A percentile compares a stretch with the other conserved stretches of the same genome.
Conservation (phyloP, 2,329 filamentous ascomycete species). For the Alternaria rosae region DNA sequence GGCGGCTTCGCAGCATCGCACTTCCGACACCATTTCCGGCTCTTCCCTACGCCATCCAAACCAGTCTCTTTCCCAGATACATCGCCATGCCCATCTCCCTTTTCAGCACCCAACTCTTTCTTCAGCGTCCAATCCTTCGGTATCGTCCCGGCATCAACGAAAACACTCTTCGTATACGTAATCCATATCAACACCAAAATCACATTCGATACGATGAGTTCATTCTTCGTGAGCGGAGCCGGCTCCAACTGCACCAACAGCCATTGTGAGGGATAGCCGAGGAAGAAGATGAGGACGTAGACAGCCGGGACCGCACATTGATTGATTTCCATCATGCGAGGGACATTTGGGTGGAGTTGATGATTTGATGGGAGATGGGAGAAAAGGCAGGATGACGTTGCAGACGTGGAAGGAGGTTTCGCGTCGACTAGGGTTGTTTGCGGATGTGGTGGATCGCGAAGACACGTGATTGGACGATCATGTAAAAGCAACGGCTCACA, state of each 20-base stretch:
- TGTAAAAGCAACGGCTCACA: neutral
- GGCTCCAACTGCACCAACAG: conserved; percentile 68
- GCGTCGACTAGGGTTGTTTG: neutral
- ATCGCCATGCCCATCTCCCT: neutral
- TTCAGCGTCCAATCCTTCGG: conserved; percentile 45
- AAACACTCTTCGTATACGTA: conserved; percentile 72
- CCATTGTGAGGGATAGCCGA: conserved; percentile 75
- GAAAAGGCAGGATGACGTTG: neutral
- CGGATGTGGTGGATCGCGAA: conserved; percentile 13
- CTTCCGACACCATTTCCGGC: conserved; percentile 73
- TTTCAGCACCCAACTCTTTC: conserved; percentile 8
- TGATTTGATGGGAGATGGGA: conserved; percentile 3
- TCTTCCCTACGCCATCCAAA: conserved; percentile 26
- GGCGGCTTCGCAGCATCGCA: conserved; percentile 78
- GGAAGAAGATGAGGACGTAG: conserved; percentile 70
- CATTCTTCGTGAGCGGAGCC: conserved; percentile 64
- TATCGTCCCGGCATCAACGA: conserved; percentile 64
- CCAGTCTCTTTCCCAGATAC: neutral
- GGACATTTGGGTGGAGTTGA: neutral
- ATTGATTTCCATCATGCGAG: conserved; percentile 38
- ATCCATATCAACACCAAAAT: conserved; percentile 71
- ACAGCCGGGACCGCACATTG: conserved; percentile 73
- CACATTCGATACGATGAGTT: conserved; percentile 71
- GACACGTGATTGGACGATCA: conserved; percentile 33
- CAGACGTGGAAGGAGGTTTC: conserved; percentile 2